A percentile compares a stretch with the other conserved stretches of the same genome.
Conservation (phyloP, 768 basidiomycete species). For the Suillus subluteus region DNA sequence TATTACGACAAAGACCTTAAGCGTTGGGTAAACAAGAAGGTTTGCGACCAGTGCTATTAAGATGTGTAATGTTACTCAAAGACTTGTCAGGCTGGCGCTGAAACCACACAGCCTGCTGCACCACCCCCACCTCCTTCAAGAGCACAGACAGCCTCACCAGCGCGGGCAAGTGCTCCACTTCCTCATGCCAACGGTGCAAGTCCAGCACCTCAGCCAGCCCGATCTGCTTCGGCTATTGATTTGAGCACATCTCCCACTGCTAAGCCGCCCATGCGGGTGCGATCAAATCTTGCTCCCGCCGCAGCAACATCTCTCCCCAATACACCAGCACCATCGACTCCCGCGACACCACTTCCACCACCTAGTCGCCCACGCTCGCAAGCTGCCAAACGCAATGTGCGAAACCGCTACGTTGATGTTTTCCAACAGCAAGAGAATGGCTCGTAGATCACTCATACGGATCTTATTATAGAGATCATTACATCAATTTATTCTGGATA, state of each 20-base stretch:
- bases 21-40: constrained; percentile 96
- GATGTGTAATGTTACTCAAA: constrained; percentile 6
- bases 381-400: constrained; percentile 71
- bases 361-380: constrained; percentile 56
- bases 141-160: constrained; percentile 86
- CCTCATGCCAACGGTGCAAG: constrained; percentile 35
- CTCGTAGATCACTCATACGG: constrained; percentile 16
- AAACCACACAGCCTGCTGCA: constrained; percentile 52
- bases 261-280: constrained; percentile 57
- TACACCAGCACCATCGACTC: constrained; percentile 25
- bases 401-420: constrained; percentile 91
- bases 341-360: constrained; percentile 37
- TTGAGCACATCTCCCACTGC: constrained; percentile 53
- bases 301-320: constrained; percentile 40
- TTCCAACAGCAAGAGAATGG: constrained; percentile 60
- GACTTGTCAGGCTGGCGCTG: constrained; percentile 52
- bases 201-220: constrained; percentile 46
- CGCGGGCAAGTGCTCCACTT: constrained; percentile 45
- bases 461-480: constrained; percentile 10
- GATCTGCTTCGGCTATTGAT: constrained; percentile 70
- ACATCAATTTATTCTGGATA: constrained; percentile 8
- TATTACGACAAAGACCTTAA: constrained; percentile 95
- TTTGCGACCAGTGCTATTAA: constrained; percentile 33
- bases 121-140: constrained; percentile 81
- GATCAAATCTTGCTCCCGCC: constrained; percentile 66